Evolutionary conservation across 768 basidiomycete species (phyloP), one percentile per base, ranked within the genome.

Genomic region (Leccinum longicurvipes): DNA sequence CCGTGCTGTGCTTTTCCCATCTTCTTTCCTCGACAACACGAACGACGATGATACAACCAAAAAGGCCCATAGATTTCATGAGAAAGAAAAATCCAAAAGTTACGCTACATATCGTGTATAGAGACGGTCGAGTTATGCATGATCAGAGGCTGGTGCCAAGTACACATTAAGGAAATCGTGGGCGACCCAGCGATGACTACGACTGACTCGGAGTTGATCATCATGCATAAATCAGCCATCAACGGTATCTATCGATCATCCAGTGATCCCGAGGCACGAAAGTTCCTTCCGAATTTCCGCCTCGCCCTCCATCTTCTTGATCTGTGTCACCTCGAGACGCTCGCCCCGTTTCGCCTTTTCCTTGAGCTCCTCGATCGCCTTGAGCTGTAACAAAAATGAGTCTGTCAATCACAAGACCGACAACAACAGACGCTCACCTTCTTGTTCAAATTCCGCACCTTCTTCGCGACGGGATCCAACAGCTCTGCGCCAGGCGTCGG

Each of bases 331-430:
- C 72, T 99, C 96, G 28, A 99, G 79, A 53, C 87, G 83, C 71
- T 98, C 95, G 1, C 97, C 96, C 32, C 89, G 83, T 66, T 83
- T 87, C 25, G 84, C 82, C 76, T 94, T 93, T 61, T 91, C 91
- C 77, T 98, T 98, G 49, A 99, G 83, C 66, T 98, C 95, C 21
- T 98, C 93, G 62, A 99, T 98, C n/a, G 96, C 96, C 71, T 97
- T 98, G 61, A 99, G 79, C 94, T 97, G 62, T 34, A 54, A 6
- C 21, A 31, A 25, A 19, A 17, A 3, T 6, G 42, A 19, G 27
- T 10, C 8, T 31, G 12, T 32, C 21, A 32, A 31, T 32, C 47
- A 32, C 28, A 21, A 27, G 19, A 17, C 29, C 47, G 19, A 31
- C 12, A 11, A 21, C 31, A 9, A 29, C 29, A 23, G 19, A 28